phyloP scores from a whole-genome alignment of 177 flowering plant species.

The Vitis hybrid region DNA sequence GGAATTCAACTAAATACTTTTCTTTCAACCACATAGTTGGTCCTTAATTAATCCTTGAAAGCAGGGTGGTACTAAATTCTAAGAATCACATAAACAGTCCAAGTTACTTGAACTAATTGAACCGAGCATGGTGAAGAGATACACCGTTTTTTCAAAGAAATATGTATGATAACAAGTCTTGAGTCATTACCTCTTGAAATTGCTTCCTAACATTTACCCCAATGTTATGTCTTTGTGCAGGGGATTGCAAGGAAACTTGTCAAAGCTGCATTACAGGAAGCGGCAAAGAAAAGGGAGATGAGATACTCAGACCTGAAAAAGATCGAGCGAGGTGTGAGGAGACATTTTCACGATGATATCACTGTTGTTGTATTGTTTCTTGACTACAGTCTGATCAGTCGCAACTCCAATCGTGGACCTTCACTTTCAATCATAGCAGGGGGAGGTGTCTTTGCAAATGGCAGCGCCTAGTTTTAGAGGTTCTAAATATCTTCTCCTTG shows the following conservation, averaged over 20 bases:
- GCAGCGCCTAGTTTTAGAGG: constrained; percentile 16
- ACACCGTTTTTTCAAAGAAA: too few species aligned
- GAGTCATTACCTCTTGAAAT: too few species aligned
- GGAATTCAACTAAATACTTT: neutral
- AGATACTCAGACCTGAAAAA: constrained; percentile 83
- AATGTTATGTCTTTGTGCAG: constrained; percentile 33
- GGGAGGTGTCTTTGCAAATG: constrained; percentile 16
- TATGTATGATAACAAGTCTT: too few species aligned
- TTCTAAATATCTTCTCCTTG: constrained; percentile 5
- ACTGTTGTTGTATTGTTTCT: constrained; percentile 76
- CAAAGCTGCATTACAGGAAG: constrained; percentile 70
- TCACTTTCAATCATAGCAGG: constrained; percentile 54
- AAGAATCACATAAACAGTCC: too few species aligned
- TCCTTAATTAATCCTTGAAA: too few species aligned
- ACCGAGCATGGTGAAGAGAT: too few species aligned
- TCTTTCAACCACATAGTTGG: neutral
- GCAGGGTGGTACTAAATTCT: too few species aligned
- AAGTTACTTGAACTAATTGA: too few species aligned
- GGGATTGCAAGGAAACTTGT: constrained; percentile 76
- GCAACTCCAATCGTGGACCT: constrained; percentile 40
- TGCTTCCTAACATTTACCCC: neutral
- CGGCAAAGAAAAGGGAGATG: constrained; percentile 90
- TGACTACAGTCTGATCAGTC: constrained; percentile 48
- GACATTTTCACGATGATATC: constrained; percentile 95
- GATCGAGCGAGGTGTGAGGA: constrained; percentile 85